phyloP scores from a whole-genome alignment of 2,329 filamentous ascomycete species.

The Paramyrothecium roridum region DNA sequence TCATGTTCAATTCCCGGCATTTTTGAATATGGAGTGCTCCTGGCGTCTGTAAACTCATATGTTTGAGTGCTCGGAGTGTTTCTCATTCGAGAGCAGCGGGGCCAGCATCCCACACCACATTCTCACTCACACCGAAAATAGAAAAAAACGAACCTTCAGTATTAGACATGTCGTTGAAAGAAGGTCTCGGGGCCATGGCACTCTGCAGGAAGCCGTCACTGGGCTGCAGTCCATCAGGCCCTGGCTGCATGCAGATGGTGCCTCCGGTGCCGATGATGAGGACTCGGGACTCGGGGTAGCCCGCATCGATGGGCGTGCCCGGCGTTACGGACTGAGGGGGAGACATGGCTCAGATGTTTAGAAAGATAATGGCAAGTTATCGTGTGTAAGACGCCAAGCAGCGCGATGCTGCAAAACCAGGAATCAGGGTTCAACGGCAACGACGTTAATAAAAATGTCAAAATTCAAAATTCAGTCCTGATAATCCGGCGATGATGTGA shows the following conservation, averaged over 20 bases:
- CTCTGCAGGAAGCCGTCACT: constrained; percentile 76
- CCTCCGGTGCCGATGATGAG: constrained; percentile 89
- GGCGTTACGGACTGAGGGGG: neutral
- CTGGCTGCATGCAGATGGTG: constrained; percentile 88
- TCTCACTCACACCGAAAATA: too few relatives aligned
- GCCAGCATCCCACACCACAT: too few relatives aligned
- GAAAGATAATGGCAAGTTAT: neutral
- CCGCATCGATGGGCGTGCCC: constrained; percentile 7
- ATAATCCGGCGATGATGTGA: too few relatives aligned
- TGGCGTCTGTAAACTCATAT: too few relatives aligned
- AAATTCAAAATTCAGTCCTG: too few relatives aligned
- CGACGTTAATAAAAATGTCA: too few relatives aligned
- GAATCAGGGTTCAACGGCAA: too few relatives aligned
- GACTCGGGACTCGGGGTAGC: constrained; percentile 71
- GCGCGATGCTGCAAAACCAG: too few relatives aligned
- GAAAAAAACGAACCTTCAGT: constrained; percentile 19
- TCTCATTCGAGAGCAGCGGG: neutral
- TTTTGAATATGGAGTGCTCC: too few relatives aligned
- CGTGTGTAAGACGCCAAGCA: neutral
- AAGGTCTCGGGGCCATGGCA: constrained; percentile 76
- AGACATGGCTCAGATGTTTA: neutral
- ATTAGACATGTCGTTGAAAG: constrained; percentile 69
- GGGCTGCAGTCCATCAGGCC: constrained; percentile 75
- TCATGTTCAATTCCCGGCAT: too few relatives aligned
- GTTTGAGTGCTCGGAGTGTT: neutral